Conservation (phyloP, 306 rosid genomes). For the Malus domestica region ASM211411v1 NC_041798.1:4852501-4853000, state of each 20-base stretch:
- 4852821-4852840: conserved; percentile 94
- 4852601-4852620: conserved; percentile 37
- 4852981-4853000: conserved; percentile 58
- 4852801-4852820: conserved; percentile 57
- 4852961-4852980: conserved; percentile 27
- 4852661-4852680: conserved; percentile 73
- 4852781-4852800: conserved; percentile 27
- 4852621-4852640: background rate
- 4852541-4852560: conserved; percentile 48
- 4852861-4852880: conserved; percentile 55
- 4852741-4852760: conserved; percentile 31
- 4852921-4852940: conserved; percentile 17
- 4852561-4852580: conserved; percentile 53
- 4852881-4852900: conserved; percentile 51
- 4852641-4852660: conserved; percentile 13
- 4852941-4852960: conserved; percentile 17
- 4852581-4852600: conserved; percentile 4
- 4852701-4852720: conserved; percentile 32
- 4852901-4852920: conserved; percentile 48
- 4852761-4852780: conserved; percentile 24
- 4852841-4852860: conserved; percentile 62
- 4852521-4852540: background rate
- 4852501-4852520: background rate
- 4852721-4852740: conserved; percentile 28
- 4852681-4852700: conserved; percentile 63